phyloP scores from a whole-genome alignment of 345 rosid genomes.

The Streptanthus diversifolius region DNA sequence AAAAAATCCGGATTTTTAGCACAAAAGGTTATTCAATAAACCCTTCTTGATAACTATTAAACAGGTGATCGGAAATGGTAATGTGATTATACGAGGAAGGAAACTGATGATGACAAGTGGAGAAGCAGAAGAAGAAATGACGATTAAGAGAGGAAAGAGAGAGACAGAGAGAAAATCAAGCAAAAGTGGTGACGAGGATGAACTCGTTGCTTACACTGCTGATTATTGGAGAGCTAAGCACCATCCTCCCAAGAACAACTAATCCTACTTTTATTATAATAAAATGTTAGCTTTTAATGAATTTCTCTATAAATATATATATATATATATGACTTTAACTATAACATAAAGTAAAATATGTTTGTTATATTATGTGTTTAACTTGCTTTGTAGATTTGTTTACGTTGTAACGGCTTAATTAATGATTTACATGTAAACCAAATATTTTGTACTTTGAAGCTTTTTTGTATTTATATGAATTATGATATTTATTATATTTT shows the following conservation, averaged over 20 bases:
- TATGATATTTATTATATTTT: not conserved
- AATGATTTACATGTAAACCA: conserved; percentile 13
- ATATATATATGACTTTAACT: not conserved
- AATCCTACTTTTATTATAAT: not conserved
- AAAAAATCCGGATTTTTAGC: not conserved
- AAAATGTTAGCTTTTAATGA: not conserved
- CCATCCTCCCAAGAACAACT: conserved; percentile 77
- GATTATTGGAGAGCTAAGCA: conserved; percentile 72
- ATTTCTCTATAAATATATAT: not conserved
- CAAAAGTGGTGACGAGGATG: conserved; percentile 36
- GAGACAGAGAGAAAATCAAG: conserved; percentile 7
- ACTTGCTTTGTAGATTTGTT: not conserved
- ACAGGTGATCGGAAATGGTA: not conserved
- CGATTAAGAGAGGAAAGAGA: not conserved
- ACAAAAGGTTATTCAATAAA: not conserved
- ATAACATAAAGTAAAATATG: not conserved
- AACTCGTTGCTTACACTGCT: conserved; percentile 56
- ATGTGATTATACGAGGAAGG: conserved; percentile 12
- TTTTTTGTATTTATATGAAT: not conserved
- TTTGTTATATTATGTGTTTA: conserved; percentile 13
- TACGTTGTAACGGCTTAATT: conserved; percentile 15
- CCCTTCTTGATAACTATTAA: not conserved
- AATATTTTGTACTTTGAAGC: not conserved
- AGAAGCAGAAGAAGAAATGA: not conserved
- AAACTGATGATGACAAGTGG: conserved; percentile 23